Percentiles rank a stretch among this genome's conserved stretches.
Conservation (phyloP, 75 land plant species). For the Pinus tabuliformis region DNA sequence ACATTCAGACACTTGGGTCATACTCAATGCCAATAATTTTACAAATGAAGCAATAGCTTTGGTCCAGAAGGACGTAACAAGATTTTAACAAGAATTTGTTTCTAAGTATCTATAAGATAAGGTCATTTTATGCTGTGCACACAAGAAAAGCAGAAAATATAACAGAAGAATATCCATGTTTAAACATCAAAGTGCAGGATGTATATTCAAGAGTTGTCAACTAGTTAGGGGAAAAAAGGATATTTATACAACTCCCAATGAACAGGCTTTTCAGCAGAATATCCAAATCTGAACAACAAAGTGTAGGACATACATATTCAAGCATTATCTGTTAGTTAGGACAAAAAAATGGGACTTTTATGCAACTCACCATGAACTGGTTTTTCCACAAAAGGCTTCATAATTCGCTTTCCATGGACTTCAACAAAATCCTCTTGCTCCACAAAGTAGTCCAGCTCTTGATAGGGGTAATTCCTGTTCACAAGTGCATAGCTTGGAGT, state of each 20-base stretch:
- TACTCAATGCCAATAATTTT: no score
- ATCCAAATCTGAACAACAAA: background rate
- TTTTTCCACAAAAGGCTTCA: constrained; percentile 99
- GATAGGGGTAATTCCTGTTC: constrained; percentile 72
- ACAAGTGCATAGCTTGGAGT: constrained; percentile 94
- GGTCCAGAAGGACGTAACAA: no score
- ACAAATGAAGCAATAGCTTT: no score
- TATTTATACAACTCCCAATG: constrained; percentile 57
- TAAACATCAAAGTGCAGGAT: background rate
- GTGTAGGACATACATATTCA: background rate
- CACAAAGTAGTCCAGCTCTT: constrained; percentile 90
- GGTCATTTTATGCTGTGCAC: background rate
- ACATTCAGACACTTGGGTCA: no score
- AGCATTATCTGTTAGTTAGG: background rate
- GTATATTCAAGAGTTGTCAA: background rate
- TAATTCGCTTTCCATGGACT: constrained; percentile 83
- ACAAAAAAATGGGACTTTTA: background rate
- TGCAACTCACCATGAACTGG: constrained; percentile 80
- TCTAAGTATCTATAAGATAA: background rate
- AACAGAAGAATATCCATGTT: constrained; percentile 52
- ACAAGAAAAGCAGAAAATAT: background rate
- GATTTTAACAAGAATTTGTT: no score
- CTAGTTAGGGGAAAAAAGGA: background rate
- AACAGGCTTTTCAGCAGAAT: constrained; percentile 94
- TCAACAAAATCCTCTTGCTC: constrained; percentile 99